A percentile compares a stretch with the other conserved stretches of the same genome.
These are phyloP conservation scores for Chenopodium berlandieri DNA, from an alignment of 148 eudicot species.

Conservation along the genomic window DNA sequence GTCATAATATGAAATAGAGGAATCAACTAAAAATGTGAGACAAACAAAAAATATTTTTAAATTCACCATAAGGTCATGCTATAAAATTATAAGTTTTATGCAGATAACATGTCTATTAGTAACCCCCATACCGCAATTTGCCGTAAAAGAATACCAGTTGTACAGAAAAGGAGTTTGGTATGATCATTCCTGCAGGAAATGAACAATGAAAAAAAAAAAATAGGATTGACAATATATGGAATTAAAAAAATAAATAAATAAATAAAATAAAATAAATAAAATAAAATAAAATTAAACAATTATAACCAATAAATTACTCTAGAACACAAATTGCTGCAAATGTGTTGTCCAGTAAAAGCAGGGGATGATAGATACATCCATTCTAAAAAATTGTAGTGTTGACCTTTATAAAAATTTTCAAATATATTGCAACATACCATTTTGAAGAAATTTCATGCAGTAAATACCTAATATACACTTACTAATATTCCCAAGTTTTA, in stretches of 20 bases:
- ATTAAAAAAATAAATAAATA: neutral
- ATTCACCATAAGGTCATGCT: neutral
- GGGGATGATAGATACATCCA: too few species aligned
- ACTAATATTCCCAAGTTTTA: too few species aligned
- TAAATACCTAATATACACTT: too few species aligned
- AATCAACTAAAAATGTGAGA: neutral
- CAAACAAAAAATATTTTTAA: neutral
- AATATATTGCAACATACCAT: too few species aligned
- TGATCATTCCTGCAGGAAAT: constrained; percentile 59
- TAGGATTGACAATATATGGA: too few species aligned
- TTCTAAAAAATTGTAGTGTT: too few species aligned
- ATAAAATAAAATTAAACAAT: neutral
- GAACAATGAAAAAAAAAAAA: constrained; percentile 9
- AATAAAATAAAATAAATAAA: too few species aligned
- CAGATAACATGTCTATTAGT: neutral
- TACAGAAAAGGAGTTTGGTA: constrained; percentile 94
- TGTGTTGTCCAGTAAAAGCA: neutral
- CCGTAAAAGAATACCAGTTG: constrained; percentile 95
- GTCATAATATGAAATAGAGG: neutral
- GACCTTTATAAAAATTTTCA: too few species aligned
- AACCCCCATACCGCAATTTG: constrained; percentile 65
- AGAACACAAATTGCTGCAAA: neutral
- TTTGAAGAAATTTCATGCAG: too few species aligned
- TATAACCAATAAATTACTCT: too few species aligned
- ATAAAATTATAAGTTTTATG: neutral